Conservation (phyloP, 352 stramenopile species). For the Aphanomyces astaci region DNA sequence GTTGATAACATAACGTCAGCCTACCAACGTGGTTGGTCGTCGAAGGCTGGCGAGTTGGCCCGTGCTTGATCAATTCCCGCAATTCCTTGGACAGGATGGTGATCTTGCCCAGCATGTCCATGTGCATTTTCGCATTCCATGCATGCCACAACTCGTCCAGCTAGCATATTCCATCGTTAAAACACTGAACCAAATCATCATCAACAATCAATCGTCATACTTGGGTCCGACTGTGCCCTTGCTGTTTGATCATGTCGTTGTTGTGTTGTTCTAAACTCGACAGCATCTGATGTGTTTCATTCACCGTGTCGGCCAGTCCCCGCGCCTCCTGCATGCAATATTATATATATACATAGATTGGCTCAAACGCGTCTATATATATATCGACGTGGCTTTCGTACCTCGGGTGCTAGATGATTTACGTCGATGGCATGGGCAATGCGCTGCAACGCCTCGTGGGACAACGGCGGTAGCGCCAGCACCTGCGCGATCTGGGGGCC, state of each 20-base stretch:
- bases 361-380: too few species aligned
- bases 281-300: conserved; percentile 7
- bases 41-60: not conserved
- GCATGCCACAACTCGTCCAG: conserved; percentile 14
- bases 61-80: conserved; percentile 7
- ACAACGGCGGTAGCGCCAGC: not conserved
- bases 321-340: not conserved
- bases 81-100: conserved; percentile 13
- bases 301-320: not conserved
- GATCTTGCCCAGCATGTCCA: conserved; percentile 3
- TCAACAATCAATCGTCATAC: not conserved
- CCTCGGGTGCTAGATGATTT: not conserved
- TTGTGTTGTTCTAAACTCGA: conserved; percentile 19
- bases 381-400: too few species aligned
- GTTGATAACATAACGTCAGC: too few species aligned
- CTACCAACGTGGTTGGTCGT: too few species aligned
- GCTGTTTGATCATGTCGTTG: not conserved
- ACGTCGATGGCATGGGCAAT: conserved; percentile 12
- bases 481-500: not conserved
- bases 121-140: conserved; percentile 22
- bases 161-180: not conserved
- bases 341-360: too few species aligned
- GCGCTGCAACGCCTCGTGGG: not conserved
- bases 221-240: not conserved
- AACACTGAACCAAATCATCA: not conserved